phyloP scores from a whole-genome alignment of 1,284 basidiomycete species.

The Phenoliferia sp. region DNA sequence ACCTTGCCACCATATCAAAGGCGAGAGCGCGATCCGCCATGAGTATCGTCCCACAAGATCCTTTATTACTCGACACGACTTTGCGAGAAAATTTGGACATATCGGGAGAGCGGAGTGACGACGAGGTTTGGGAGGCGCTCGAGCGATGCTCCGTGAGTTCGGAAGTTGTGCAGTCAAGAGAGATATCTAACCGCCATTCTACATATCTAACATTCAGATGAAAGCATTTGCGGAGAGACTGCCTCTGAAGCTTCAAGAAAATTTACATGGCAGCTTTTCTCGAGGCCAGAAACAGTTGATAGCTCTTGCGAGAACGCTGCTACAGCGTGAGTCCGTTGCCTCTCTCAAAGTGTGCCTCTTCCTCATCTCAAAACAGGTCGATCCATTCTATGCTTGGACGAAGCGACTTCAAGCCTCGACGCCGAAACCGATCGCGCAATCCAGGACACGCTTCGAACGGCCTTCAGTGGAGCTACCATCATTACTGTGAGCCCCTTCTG shows the following conservation, averaged over 20 bases:
- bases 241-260: background rate
- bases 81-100: background rate
- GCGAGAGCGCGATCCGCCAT: background rate
- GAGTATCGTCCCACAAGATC: background rate
- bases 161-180: background rate
- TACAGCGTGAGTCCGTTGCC: background rate
- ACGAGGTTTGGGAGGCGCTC: background rate
- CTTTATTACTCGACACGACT: background rate
- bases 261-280: background rate
- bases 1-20: background rate
- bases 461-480: background rate
- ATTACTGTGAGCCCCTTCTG: background rate
- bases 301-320: background rate
- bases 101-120: background rate
- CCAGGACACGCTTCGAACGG: background rate
- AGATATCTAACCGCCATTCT: background rate
- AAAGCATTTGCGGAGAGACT: background rate
- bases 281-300: background rate
- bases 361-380: background rate
- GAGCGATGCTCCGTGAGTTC: background rate
- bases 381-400: background rate
- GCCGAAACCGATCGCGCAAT: background rate
- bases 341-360: background rate
- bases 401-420: background rate
- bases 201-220: background rate